Conservation (phyloP, 2,329 filamentous ascomycete genomes). For the Microthyrium microscopicum region DNA sequence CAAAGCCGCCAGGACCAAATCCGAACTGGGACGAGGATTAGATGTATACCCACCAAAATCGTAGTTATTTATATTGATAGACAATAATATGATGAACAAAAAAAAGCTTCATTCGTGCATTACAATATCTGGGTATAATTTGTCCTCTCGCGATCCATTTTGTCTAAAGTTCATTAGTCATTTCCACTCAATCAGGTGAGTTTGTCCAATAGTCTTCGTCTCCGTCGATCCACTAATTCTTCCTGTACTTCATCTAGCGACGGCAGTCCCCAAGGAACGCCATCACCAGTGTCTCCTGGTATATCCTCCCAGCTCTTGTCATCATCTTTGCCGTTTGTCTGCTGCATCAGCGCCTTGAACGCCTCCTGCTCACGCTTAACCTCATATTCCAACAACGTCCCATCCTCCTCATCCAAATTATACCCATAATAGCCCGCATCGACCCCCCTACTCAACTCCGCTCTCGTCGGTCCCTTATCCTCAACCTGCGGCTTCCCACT, state of each 20-base stretch:
- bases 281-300: conserved; percentile 75
- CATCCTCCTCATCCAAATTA: conserved; percentile 81
- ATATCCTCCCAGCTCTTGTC: conserved; percentile 51
- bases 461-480: conserved; percentile 47
- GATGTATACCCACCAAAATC: background rate
- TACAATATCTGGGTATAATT: no score
- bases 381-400: conserved; percentile 65
- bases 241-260: conserved; percentile 85
- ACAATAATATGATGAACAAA: no score
- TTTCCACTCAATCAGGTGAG: no score
- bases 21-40: conserved; percentile 57
- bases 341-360: conserved; percentile 46
- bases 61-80: no score
- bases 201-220: conserved; percentile 71
- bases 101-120: background rate
- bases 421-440: conserved; percentile 96
- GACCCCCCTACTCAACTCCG: conserved; percentile 57
- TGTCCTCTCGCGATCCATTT: no score
- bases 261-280: conserved; percentile 65
- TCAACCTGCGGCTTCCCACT: conserved; percentile 27
- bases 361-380: conserved; percentile 69
- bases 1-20: conserved; percentile 91
- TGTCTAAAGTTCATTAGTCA: no score
- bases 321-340: conserved; percentile 28
- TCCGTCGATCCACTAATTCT: conserved; percentile 74